These are phyloP conservation scores for Perkinsus chesapeaki DNA, from an alignment of 169 alveolate genomes.

Conservation along the genomic window DNA sequence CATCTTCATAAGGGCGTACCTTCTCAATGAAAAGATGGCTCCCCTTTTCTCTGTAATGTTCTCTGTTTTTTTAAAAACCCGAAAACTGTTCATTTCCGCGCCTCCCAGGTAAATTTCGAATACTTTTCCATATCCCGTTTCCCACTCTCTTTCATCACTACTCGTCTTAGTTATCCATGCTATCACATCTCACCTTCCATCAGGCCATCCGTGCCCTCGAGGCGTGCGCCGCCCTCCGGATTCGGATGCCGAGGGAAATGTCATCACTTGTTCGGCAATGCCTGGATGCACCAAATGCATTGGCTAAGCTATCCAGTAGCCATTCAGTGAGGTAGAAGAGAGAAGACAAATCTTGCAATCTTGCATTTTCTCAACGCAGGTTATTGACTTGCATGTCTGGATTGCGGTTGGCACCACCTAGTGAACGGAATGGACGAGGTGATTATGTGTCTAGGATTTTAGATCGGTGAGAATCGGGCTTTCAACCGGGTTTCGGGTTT, in stretches of 20 bases:
- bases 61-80: too few species aligned
- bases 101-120: too few species aligned
- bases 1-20: too few species aligned
- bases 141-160: too few species aligned
- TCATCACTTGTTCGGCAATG: neutral
- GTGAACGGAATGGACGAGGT: neutral
- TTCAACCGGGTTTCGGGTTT: neutral
- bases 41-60: too few species aligned
- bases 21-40: too few species aligned
- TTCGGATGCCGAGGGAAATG: neutral
- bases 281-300: neutral
- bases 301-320: neutral
- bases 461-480: neutral
- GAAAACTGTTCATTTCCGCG: too few species aligned
- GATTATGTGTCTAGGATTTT: neutral
- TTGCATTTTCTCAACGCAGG: neutral
- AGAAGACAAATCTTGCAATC: neutral
- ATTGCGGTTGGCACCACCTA: neutral
- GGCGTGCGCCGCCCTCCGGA: neutral
- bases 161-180: too few species aligned
- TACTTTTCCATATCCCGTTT: too few species aligned
- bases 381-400: neutral
- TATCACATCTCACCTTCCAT: too few species aligned
- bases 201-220: neutral
- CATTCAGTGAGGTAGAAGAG: neutral